Conservation (phyloP, 208 protist genomes). For the Trypanosoma brucei region DNA sequence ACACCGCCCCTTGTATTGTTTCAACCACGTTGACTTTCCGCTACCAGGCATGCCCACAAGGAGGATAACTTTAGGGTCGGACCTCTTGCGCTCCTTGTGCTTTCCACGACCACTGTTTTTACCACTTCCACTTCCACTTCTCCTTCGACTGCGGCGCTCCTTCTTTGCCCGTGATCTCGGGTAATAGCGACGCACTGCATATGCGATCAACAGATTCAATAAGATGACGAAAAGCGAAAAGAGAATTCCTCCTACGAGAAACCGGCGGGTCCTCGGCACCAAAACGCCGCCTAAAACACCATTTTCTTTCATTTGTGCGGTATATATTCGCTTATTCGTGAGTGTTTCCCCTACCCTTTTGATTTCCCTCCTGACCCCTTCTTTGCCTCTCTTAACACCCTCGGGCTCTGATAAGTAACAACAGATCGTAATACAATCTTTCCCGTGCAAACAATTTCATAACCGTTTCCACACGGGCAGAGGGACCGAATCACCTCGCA, state of each 20-base stretch:
- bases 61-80: slow-evolving; percentile 54
- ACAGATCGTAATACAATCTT: too few species aligned
- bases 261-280: neutral
- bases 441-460: too few species aligned
- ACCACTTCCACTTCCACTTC: neutral
- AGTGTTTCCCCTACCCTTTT: neutral
- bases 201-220: slow-evolving; percentile 10
- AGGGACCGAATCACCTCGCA: too few species aligned
- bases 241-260: neutral
- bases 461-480: too few species aligned
- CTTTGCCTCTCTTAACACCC: too few species aligned
- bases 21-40: slow-evolving; percentile 78
- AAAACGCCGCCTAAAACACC: neutral
- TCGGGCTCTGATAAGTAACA: too few species aligned
- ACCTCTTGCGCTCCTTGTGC: slow-evolving; percentile 27
- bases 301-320: slow-evolving; percentile 1
- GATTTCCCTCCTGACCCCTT: neutral
- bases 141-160: neutral
- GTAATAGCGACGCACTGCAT: slow-evolving; percentile 5
- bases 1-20: slow-evolving; percentile 55
- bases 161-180: neutral
- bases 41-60: slow-evolving; percentile 73
- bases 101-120: slow-evolving; percentile 3
- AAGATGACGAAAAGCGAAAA: slow-evolving; percentile 6
- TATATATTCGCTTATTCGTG: neutral